A percentile compares a stretch with the other conserved stretches of the same genome.
These are phyloP conservation scores for Cerioporus squamosus DNA, from an alignment of 1,284 basidiomycete genomes.

Conservation along the genomic window DNA sequence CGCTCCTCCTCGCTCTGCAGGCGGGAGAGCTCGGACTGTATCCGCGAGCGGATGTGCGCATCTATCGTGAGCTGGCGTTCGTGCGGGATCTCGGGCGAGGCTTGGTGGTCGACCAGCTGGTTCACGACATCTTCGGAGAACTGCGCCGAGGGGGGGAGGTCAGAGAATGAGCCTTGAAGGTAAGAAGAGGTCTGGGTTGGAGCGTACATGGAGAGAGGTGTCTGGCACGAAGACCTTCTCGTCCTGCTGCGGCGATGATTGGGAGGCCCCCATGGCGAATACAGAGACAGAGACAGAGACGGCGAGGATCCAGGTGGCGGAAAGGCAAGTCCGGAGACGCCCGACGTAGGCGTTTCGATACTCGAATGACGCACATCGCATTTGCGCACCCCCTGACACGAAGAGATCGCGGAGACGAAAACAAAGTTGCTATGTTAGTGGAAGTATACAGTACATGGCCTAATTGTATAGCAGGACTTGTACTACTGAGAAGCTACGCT, in stretches of 20 bases:
- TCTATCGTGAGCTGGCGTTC: conserved; percentile 76
- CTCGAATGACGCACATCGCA: neutral
- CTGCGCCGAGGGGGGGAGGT: conserved; percentile 47
- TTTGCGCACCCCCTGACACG: neutral
- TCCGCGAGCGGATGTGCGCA: conserved; percentile 66
- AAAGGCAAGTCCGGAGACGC: neutral
- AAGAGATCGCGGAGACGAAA: too few relatives aligned
- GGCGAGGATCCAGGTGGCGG: neutral
- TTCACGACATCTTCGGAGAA: conserved; percentile 79
- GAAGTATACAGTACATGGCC: too few relatives aligned
- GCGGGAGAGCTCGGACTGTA: conserved; percentile 64
- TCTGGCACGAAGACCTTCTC: conserved; percentile 68
- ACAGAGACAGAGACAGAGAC: too few relatives aligned
- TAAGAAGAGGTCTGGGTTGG: neutral
- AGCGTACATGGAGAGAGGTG: conserved; percentile 64
- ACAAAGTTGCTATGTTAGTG: too few relatives aligned
- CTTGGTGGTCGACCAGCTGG: conserved; percentile 68
- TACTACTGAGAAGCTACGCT: conserved; percentile 17
- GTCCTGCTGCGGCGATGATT: conserved; percentile 58
- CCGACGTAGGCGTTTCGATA: neutral
- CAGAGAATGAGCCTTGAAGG: conserved; percentile 8
- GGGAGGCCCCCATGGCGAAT: conserved; percentile 62
- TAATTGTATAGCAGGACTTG: too few relatives aligned
- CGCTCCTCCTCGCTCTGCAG: conserved; percentile 68
- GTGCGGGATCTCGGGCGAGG: conserved; percentile 58